Evolutionary conservation across 164 flowering plant species (phyloP).

Genomic region (Macadamia tetraphylla): DNA sequence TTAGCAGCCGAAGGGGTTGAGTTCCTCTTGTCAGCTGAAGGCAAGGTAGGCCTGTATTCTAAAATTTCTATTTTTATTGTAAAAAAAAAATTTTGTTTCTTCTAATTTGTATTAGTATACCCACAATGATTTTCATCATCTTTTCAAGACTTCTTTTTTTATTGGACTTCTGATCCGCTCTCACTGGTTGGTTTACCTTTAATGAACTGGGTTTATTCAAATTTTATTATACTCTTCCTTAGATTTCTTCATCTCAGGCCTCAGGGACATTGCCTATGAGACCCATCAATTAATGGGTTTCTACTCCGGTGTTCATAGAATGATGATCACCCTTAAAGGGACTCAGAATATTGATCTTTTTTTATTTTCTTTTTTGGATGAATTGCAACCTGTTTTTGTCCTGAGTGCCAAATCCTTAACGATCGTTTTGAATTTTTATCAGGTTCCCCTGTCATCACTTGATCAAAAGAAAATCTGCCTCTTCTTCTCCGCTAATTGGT

Average conservation of each 20-base stretch:
- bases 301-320: too few species aligned
- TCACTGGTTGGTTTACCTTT: too few species aligned
- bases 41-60: conserved; percentile 29
- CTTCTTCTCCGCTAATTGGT: conserved; percentile 60
- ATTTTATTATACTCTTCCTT: too few species aligned
- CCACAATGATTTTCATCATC: neutral
- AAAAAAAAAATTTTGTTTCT: too few species aligned
- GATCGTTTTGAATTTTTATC: neutral
- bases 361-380: neutral
- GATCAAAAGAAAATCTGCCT: conserved; percentile 40
- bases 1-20: conserved; percentile 40
- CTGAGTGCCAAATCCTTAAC: neutral
- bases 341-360: too few species aligned
- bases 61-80: neutral
- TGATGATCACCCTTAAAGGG: too few species aligned
- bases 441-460: conserved; percentile 38
- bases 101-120: too few species aligned
- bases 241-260: too few species aligned
- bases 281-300: too few species aligned
- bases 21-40: conserved; percentile 36
- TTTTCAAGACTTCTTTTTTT: neutral
- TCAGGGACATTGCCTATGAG: too few species aligned
- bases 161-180: neutral
- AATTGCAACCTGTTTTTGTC: too few species aligned
- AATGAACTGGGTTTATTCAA: too few species aligned